These are phyloP conservation scores for Plantago rigida DNA, from an alignment of 305 asterid genomes.

Conservation along the genomic window DNA sequence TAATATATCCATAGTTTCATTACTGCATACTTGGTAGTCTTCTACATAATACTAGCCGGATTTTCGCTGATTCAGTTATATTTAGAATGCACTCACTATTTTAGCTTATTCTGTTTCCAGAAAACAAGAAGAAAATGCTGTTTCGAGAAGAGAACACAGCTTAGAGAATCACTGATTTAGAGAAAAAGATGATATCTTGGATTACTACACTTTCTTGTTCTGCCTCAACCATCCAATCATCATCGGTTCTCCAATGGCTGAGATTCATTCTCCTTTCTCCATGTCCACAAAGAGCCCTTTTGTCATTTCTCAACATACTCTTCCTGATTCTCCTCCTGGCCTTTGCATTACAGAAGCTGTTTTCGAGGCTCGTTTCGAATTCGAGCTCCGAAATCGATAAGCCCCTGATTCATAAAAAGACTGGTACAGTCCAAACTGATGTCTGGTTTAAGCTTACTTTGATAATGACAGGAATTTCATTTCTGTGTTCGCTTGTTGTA, in stretches of 20 bases:
- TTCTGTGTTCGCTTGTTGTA: conserved; percentile 34
- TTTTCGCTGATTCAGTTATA: no score
- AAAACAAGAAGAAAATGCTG: neutral
- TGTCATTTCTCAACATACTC: conserved; percentile 43
- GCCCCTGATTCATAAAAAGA: conserved; percentile 46
- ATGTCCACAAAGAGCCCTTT: conserved; percentile 61
- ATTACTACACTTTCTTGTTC: conserved; percentile 45
- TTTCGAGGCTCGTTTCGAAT: conserved; percentile 32
- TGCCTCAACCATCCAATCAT: conserved; percentile 22
- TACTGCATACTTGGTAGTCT: no score
- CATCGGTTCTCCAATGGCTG: conserved; percentile 37
- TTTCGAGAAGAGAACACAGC: neutral
- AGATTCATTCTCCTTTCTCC: conserved; percentile 54
- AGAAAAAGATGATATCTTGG: conserved; percentile 31
- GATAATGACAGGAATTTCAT: conserved; percentile 30
- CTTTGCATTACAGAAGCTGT: conserved; percentile 46
- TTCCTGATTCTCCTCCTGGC: conserved; percentile 36
- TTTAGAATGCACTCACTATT: neutral
- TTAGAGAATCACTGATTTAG: neutral
- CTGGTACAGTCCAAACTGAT: conserved; percentile 30
- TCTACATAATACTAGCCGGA: neutral
- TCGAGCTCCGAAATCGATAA: conserved; percentile 35
- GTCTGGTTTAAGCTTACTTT: conserved; percentile 50
- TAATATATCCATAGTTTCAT: no score
- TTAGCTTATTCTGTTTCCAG: neutral